Evolutionary conservation across 768 basidiomycete genomes (phyloP).

Genomic region (Chalciporus piperatus): DNA sequence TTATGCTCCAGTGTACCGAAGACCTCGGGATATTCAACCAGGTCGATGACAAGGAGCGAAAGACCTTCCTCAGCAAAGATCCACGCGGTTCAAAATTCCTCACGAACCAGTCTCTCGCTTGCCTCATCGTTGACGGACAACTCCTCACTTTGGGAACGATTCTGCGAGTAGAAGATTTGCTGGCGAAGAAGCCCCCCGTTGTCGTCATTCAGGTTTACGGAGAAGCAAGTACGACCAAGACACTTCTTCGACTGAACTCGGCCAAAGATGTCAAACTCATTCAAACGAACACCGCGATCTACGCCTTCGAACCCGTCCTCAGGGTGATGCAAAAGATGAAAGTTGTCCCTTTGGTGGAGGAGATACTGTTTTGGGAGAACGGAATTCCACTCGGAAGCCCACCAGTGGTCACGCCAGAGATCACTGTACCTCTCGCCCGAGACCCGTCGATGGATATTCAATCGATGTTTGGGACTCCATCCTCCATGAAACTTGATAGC

Average conservation of each 20-base stretch:
- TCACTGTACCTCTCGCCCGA: conserved; percentile 30
- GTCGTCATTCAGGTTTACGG: conserved; percentile 55
- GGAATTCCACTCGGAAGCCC: conserved; percentile 17
- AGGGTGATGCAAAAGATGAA: conserved; percentile 48
- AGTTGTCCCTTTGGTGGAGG: conserved; percentile 44
- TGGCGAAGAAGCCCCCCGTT: conserved; percentile 46
- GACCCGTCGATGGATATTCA: conserved; percentile 42
- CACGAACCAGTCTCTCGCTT: conserved; percentile 53
- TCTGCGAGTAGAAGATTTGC: conserved; percentile 49
- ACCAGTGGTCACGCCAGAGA: background rate
- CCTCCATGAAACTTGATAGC: conserved; percentile 46
- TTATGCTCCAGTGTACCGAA: conserved; percentile 36
- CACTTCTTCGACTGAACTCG: conserved; percentile 40
- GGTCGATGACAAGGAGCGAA: conserved; percentile 35
- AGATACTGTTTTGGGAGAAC: conserved; percentile 54
- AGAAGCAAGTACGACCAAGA: conserved; percentile 34
- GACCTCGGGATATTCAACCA: conserved; percentile 39
- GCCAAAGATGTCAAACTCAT: conserved; percentile 42
- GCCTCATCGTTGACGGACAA: conserved; percentile 47
- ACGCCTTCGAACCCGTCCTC: conserved; percentile 64
- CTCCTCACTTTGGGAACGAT: conserved; percentile 54
- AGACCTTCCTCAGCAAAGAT: conserved; percentile 37
- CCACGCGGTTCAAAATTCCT: conserved; percentile 37
- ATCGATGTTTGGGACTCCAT: conserved; percentile 34
- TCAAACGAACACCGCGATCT: conserved; percentile 59